Evolutionary conservation across 2,329 filamentous ascomycete species (phyloP), one percentile per base, ranked within the genome.

Genomic region (Ceratocystis cacaofunesta): DNA sequence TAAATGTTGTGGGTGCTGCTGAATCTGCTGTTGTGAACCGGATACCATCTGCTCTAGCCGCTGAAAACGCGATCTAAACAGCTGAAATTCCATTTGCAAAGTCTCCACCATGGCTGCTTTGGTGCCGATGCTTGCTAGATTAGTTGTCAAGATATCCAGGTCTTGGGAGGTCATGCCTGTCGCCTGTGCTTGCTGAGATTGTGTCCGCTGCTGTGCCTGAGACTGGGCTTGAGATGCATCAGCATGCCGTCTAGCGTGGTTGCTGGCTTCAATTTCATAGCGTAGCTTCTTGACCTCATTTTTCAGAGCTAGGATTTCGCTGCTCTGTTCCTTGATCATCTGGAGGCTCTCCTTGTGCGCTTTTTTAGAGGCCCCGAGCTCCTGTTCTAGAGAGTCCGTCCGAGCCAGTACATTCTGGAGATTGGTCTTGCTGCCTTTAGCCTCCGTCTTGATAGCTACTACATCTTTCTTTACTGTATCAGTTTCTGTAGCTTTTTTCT

Each of bases 31-130:
- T 58, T 58, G 55, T 2, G 55, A 36, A 1, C 55, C 25, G 15
- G 60, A 61, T 43, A 43, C 63, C 1, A 65, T 19, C 28, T 36
- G 68, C 62, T 77, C 75, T 17, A 76, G 69, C 19, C 73, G 70
- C 64, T 75, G 72, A 3, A 77, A 65, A 6, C 75, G 70, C 3
- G 72, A 72, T 67, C 75, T 75, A 64, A 77, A 71, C 1, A 78
- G 71, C 50, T 76, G 72, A 52, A 77, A 72, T 66, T 78, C 76
- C 75, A 77, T 78, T 68, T 76, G 74, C 25, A 78, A 69, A 6
- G 71, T 73, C 63, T 78, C 75, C 8, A 78, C 71, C 62, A 76
- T 73, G 64, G 71, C 76, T 25, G 75, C 74, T 44, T 73, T 72
- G 67, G 73, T 72, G 15, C 74, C 72, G 30, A 77, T 74, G 65